A percentile compares a stretch with the other conserved stretches of the same genome.
phyloP scores from a whole-genome alignment of 495 filamentous ascomycete genomes.

The Pyrenula massariospora region DNA sequence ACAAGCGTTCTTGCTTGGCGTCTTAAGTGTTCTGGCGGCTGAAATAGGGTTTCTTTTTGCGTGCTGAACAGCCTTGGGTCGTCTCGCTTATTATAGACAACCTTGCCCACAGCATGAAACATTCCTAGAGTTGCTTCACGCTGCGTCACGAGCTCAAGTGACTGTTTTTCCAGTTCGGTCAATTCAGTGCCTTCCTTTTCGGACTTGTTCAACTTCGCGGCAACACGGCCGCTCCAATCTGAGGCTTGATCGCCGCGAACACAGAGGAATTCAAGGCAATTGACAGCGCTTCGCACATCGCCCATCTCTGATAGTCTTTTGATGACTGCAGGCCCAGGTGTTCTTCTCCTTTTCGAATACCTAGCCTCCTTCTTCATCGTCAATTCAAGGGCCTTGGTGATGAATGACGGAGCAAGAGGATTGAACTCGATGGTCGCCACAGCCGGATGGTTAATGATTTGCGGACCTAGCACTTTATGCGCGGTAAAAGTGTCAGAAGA shows the following conservation, averaged over 20 bases:
- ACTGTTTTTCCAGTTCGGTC: slow-evolving; percentile 61
- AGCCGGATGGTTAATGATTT: slow-evolving; percentile 66
- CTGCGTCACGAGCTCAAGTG: slow-evolving; percentile 63
- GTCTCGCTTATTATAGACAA: slow-evolving; percentile 85
- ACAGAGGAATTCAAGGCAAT: slow-evolving; percentile 82
- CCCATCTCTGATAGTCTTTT: slow-evolving; percentile 69
- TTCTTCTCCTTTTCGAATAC: slow-evolving; percentile 51
- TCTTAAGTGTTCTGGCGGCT: slow-evolving; percentile 52
- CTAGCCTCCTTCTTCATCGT: slow-evolving; percentile 71
- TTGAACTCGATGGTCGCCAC: slow-evolving; percentile 82
- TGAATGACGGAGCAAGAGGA: slow-evolving; percentile 73
- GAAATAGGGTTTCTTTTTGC: slow-evolving; percentile 18
- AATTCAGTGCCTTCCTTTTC: slow-evolving; percentile 40
- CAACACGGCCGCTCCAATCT: slow-evolving; percentile 58
- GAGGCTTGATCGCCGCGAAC: slow-evolving; percentile 54
- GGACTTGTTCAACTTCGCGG: slow-evolving; percentile 43
- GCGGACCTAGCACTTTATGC: slow-evolving; percentile 74
- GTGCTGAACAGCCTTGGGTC: slow-evolving; percentile 13
- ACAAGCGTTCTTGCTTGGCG: slow-evolving; percentile 49
- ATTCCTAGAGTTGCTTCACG: slow-evolving; percentile 80
- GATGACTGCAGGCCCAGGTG: slow-evolving; percentile 60
- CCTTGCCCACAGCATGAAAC: slow-evolving; percentile 92
- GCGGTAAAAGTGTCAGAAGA: slow-evolving; percentile 81
- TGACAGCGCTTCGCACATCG: slow-evolving; percentile 84
- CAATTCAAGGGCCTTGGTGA: slow-evolving; percentile 69